A percentile compares a stretch with the other conserved stretches of the same genome.
phyloP scores from a whole-genome alignment of 257 asterid genomes.

The Salvia rosmarinus region DNA sequence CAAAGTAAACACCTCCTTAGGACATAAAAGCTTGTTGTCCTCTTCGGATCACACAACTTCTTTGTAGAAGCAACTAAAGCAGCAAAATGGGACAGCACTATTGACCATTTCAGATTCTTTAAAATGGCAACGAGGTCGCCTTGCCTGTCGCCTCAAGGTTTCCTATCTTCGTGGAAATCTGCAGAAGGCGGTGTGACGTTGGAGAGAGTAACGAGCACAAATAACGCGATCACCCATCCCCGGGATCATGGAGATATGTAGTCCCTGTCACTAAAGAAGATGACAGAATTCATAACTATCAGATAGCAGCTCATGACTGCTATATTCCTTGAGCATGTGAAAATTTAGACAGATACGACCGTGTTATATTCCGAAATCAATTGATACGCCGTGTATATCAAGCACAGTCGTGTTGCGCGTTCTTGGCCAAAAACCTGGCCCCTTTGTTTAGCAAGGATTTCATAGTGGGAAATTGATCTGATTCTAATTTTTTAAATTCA shows the following conservation, averaged over 20 bases:
- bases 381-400: too few species aligned
- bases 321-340: too few species aligned
- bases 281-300: conserved; percentile 59
- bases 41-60: conserved; percentile 43
- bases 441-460: too few species aligned
- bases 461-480: too few species aligned
- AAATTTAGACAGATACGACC: too few species aligned
- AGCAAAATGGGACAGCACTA: conserved; percentile 43
- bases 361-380: too few species aligned
- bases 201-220: conserved; percentile 46
- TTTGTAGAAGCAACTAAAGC: conserved; percentile 60
- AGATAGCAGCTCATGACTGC: conserved; percentile 56
- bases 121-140: conserved; percentile 38
- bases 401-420: too few species aligned
- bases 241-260: conserved; percentile 49
- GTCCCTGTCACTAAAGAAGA: conserved; percentile 66
- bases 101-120: conserved; percentile 54
- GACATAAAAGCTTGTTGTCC: conserved; percentile 62
- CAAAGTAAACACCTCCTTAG: too few species aligned
- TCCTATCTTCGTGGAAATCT: conserved; percentile 42
- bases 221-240: conserved; percentile 43
- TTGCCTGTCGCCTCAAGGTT: conserved; percentile 39
- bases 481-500: too few species aligned
- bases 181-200: conserved; percentile 19
- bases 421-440: too few species aligned